phyloP scores from a whole-genome alignment of 495 filamentous ascomycete genomes.

The Penicillium lividum region DNA sequence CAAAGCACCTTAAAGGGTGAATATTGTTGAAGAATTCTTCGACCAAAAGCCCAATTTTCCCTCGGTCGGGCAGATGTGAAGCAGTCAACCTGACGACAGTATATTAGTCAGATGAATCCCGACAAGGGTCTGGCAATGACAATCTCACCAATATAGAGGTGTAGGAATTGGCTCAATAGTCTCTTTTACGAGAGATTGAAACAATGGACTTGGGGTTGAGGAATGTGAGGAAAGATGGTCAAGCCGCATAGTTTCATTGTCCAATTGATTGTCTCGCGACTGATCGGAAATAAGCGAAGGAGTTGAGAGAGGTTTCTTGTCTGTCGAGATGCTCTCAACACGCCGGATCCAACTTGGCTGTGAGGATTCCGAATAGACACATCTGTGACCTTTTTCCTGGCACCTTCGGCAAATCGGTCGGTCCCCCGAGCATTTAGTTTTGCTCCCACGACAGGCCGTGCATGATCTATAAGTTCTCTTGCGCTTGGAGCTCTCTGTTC shows the following conservation, averaged over 20 bases:
- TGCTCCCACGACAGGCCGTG: constrained; percentile 31
- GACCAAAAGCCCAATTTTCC: constrained; percentile 27
- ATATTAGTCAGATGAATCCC: neutral
- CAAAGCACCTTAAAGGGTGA: constrained; percentile 39
- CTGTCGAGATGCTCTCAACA: constrained; percentile 7
- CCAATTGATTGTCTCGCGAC: neutral
- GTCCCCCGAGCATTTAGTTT: constrained; percentile 40
- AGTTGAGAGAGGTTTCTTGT: neutral
- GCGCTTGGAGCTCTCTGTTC: constrained; percentile 13
- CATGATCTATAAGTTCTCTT: constrained; percentile 40
- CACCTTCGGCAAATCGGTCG: constrained; percentile 34
- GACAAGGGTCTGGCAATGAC: neutral
- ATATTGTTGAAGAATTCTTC: constrained; percentile 40
- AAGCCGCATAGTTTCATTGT: neutral
- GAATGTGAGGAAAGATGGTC: constrained; percentile 3
- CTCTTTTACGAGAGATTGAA: neutral
- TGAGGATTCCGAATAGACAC: constrained; percentile 31
- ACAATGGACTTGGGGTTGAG: constrained; percentile 3
- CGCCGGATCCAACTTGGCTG: constrained; percentile 33
- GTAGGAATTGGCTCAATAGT: neutral
- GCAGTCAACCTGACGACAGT: constrained; percentile 21
- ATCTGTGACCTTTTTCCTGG: constrained; percentile 23
- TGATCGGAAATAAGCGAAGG: neutral
- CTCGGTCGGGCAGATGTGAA: constrained; percentile 21
- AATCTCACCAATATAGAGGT: constrained; percentile 14